Base-by-base conservation (phyloP, 2,329 filamentous ascomycete species). In the Cladosporium sp. region DNA sequence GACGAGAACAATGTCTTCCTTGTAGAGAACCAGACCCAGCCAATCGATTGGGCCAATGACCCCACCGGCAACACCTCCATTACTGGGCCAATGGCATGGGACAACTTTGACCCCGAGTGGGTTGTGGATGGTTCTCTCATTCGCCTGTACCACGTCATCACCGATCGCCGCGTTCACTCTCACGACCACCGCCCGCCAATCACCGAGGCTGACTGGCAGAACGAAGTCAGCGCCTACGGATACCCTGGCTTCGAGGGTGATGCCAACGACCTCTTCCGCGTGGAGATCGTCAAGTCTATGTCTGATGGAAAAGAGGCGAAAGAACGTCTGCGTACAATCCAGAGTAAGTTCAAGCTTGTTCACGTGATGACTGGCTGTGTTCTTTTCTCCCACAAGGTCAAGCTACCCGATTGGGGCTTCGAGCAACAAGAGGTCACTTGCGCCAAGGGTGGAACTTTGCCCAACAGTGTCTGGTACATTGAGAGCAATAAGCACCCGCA, bases 361-460 rank as follows among this genome's bases (percentile, higher is more conserved):
- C 93, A 98, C 66, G 73, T 95, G 67, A 97, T 98, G 93, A 95
- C 90, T 55, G 91, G 92, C 40, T 98, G 93, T 66, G 87, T 85
- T 11, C 78, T 98, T 19, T 98, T 98, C 77, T 97, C 92, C 0
- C 93, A 98, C 78, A 97, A 96, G 75, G 91, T 97, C 67, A 98
- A 98, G 76, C 84, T 98, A 52, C 93, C 93, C 3, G 90, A 95
- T 2, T 98, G 93, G 93, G 93, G 88, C 40, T 98, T 86, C 46
- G 93, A 97, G 69, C 93, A 98, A 69, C 93, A 98, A 69, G 93
- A 98, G 71, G 93, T 98, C n/a, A 97, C 92, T 16, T 98, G 93
- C 66, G 93, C 93, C 7, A 86, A 84, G 60, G 85, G 88, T 41
- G 93, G 90, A 60, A 95, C 90, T 55, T 75, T 96, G 32, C 93